Conservation (phyloP, 2,329 filamentous ascomycete species). For the Tolypocladium sp. region DNA sequence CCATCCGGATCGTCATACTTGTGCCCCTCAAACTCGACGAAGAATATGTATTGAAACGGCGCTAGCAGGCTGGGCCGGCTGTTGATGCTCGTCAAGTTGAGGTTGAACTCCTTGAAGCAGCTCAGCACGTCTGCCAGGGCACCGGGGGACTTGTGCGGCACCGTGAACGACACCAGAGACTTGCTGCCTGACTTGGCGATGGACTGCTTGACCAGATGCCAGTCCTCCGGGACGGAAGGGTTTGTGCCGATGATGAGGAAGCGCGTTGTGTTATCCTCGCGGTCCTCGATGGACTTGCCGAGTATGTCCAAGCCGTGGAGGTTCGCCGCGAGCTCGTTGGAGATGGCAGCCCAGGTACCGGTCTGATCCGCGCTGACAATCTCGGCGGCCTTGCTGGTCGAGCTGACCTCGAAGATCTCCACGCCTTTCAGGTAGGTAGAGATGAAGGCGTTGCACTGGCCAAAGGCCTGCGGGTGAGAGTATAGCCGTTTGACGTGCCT, state of each 20-base stretch:
- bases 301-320: constrained; percentile 61
- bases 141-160: constrained; percentile 70
- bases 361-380: constrained; percentile 53
- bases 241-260: constrained; percentile 57
- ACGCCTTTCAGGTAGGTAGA: constrained; percentile 57
- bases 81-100: constrained; percentile 89
- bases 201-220: constrained; percentile 15
- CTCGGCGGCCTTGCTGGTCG: constrained; percentile 78
- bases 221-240: constrained; percentile 13
- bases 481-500: constrained; percentile 66
- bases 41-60: constrained; percentile 90
- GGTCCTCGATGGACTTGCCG: constrained; percentile 61
- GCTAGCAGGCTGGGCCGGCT: constrained; percentile 66
- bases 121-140: constrained; percentile 72
- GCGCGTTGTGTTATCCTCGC: constrained; percentile 66
- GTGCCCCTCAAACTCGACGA: constrained; percentile 77
- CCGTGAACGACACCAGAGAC: constrained; percentile 73
- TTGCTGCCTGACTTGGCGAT: constrained; percentile 39
- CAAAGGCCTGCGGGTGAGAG: constrained; percentile 92
- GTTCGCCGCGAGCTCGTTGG: constrained; percentile 63
- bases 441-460: constrained; percentile 77
- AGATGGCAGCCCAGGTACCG: constrained; percentile 66
- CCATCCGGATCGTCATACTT: constrained; percentile 38
- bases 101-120: constrained; percentile 61
- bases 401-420: constrained; percentile 77